phyloP scores from a whole-genome alignment of 352 stramenopile genomes.

The Halophytophthora polymorphica region DNA sequence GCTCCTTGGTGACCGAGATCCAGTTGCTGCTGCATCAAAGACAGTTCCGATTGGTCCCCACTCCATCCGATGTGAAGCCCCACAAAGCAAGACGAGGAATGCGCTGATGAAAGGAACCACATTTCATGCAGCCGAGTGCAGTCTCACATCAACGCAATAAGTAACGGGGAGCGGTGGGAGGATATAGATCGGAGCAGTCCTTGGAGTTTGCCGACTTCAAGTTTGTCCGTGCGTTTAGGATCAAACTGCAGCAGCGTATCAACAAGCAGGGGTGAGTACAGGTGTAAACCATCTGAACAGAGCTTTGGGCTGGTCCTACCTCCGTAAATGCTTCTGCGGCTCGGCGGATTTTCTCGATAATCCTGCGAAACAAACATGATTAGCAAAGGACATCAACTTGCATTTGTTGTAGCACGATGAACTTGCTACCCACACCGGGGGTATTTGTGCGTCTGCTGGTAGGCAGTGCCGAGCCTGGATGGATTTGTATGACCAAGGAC shows the following conservation, averaged over 20 bases:
- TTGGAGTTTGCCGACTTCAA: slow-evolving; percentile 43
- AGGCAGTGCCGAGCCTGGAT: slow-evolving; percentile 21
- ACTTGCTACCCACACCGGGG: slow-evolving; percentile 14
- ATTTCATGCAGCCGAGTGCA: not conserved
- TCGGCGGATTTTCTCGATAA: slow-evolving; percentile 50
- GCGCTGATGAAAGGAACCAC: slow-evolving; percentile 22
- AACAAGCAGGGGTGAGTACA: slow-evolving; percentile 1
- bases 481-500: not conserved
- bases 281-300: not conserved
- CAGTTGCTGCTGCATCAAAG: slow-evolving; percentile 51
- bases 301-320: slow-evolving; percentile 13
- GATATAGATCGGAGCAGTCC: slow-evolving; percentile 62
- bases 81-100: slow-evolving; percentile 4
- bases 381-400: too few relatives aligned
- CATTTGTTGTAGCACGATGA: not conserved
- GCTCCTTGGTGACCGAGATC: slow-evolving; percentile 38
- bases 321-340: slow-evolving; percentile 48
- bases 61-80: slow-evolving; percentile 44
- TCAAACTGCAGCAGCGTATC: slow-evolving; percentile 32
- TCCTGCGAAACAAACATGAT: slow-evolving; percentile 9
- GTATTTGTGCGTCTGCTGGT: slow-evolving; percentile 13
- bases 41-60: slow-evolving; percentile 32
- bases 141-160: too few relatives aligned
- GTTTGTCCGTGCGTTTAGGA: slow-evolving; percentile 28
- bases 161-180: slow-evolving; percentile 12